Conservation (phyloP, 1,284 basidiomycete genomes). For the Omphalotus olearius region DNA sequence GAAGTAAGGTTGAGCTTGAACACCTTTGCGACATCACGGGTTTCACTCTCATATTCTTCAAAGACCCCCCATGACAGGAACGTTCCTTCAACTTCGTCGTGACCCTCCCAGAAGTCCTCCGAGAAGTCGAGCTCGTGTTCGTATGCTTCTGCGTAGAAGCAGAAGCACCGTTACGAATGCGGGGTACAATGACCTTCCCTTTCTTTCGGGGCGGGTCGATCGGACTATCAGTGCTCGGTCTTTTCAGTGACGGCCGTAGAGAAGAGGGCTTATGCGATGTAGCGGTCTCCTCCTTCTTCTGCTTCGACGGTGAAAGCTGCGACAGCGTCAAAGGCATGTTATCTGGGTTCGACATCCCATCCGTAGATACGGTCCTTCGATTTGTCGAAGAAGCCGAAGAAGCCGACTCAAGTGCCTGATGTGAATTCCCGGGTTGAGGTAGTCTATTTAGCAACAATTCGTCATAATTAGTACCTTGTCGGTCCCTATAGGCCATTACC, state of each 20-base stretch:
- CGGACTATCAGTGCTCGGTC: constrained; percentile 23
- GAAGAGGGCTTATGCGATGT: constrained; percentile 16
- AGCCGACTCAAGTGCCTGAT: neutral
- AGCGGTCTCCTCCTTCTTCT: neutral
- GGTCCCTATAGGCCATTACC: no score
- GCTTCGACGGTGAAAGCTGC: constrained; percentile 49
- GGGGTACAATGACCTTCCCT: constrained; percentile 18
- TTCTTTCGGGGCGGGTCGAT: constrained; percentile 24
- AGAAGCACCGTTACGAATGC: no score
- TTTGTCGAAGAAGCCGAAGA: constrained; percentile 17
- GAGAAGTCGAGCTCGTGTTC: constrained; percentile 15
- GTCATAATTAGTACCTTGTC: neutral
- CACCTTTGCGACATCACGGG: neutral
- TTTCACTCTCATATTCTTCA: constrained; percentile 14
- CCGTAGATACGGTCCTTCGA: neutral
- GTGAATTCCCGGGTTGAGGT: neutral
- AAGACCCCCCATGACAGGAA: constrained; percentile 4
- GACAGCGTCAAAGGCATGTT: constrained; percentile 38
- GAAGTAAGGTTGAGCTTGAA: neutral
- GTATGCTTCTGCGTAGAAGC: constrained; percentile 5
- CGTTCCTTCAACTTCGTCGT: constrained; percentile 7
- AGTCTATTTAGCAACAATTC: constrained; percentile 1
- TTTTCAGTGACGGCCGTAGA: constrained; percentile 32
- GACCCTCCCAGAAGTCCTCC: constrained; percentile 3
- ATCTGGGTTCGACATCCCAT: constrained; percentile 3